These are phyloP conservation scores for Pseudozyma flocculosa DNA, from an alignment of 1,284 basidiomycete genomes.

Conservation along the genomic window DNA sequence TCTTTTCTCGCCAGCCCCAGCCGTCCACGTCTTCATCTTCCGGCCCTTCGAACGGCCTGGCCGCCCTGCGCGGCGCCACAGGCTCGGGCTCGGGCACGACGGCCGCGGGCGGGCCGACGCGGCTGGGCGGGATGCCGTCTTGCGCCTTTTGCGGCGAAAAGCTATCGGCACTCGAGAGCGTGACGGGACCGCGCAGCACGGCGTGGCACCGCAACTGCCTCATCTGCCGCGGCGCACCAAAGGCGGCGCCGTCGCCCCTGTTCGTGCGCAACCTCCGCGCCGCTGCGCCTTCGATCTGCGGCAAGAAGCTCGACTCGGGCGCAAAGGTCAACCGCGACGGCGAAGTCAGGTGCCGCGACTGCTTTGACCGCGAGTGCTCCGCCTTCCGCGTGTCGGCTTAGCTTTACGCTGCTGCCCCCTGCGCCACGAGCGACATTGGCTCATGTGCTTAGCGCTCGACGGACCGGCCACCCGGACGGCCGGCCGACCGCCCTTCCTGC, in stretches of 20 bases:
- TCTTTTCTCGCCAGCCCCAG: conserved; percentile 16
- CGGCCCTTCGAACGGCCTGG: conserved; percentile 3
- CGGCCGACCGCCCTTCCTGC: too few relatives aligned
- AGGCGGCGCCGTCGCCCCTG: background rate
- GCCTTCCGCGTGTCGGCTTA: conserved; percentile 10
- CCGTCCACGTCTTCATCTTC: conserved; percentile 4
- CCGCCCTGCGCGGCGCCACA: too few relatives aligned
- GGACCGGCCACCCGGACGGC: too few relatives aligned
- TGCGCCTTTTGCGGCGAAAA: conserved; percentile 36
- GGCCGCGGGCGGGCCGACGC: too few relatives aligned
- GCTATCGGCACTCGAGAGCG: conserved; percentile 34
- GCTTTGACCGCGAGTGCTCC: conserved; percentile 25
- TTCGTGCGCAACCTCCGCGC: background rate
- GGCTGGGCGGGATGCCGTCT: conserved; percentile 33
- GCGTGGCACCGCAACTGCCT: conserved; percentile 41
- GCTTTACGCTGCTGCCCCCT: too few relatives aligned
- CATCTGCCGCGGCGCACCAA: conserved; percentile 18
- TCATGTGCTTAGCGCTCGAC: too few relatives aligned
- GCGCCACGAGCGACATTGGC: too few relatives aligned
- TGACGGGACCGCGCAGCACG: conserved; percentile 36
- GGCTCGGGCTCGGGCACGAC: too few relatives aligned
- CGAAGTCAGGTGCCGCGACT: conserved; percentile 40
- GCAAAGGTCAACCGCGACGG: conserved; percentile 41
- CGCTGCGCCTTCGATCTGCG: conserved; percentile 8
- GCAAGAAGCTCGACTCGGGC: conserved; percentile 36